Evolutionary conservation across 352 stramenopile genomes (phyloP), one percentile per base, ranked within the genome.

Genomic region (Pythium insidiosum): DNA sequence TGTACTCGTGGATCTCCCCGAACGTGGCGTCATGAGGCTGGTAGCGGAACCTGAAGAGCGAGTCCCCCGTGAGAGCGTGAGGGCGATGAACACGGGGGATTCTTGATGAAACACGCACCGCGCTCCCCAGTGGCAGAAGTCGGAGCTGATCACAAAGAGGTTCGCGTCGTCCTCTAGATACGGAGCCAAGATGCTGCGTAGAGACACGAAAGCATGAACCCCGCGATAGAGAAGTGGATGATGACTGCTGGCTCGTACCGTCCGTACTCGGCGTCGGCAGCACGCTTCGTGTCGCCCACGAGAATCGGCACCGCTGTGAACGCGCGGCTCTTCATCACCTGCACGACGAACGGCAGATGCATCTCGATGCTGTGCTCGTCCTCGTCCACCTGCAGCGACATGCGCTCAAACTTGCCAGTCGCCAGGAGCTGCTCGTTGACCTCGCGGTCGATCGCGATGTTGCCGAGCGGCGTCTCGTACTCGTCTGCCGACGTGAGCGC

Each of bases 341-440:
- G 95, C 50, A 74, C 71, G 47, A 97, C 84, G 51, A 92, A 98
- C 13, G 95, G 95, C 52, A 98, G 84, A 47, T 98, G 94, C 93
- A 98, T 97, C 65, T 98, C 95, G 40, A 97, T 97, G 39, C 85
- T 97, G 63, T 98, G 93, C 61, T 98, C 95, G 30, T 95, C 72
- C 52, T 98, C 93, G 54, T 98, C 95, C 5, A 96, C 80, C 37
- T 75, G 69, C 44, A 87, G 68, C 23, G 74, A 77, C 74, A 92
- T 88, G 47, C 61, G 82, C 18, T 58, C 56, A 50, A 90, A 90
- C 38, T 86, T 85, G 21, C 74, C 76, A 33, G 73, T 90, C 36
- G 75, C 61, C 40, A 96, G 66, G 22, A 98, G 77, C 47, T 95
- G 73, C 48, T 89, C 68, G 41, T 90, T 88, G n/a, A 97, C 56